These are phyloP conservation scores for Scutellaria minor DNA, from an alignment of 257 asterid species.

Conservation along the genomic window DNA sequence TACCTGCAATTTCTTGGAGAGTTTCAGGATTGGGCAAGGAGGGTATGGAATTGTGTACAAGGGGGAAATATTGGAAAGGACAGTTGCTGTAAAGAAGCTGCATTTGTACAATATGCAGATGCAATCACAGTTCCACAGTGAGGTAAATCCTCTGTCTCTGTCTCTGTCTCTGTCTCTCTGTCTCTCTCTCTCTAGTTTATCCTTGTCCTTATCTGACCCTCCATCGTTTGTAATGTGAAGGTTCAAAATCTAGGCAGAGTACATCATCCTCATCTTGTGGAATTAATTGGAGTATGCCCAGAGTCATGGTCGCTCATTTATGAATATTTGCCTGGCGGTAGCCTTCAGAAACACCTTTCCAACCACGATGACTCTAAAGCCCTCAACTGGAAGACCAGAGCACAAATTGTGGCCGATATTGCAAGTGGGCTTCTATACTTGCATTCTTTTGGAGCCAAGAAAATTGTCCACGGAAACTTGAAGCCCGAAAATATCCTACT, in stretches of 20 bases:
- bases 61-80: slow-evolving; percentile 68
- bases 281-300: slow-evolving; percentile 68
- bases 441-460: slow-evolving; percentile 58
- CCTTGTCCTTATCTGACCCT: neutral
- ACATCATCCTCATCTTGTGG: slow-evolving; percentile 66
- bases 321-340: slow-evolving; percentile 74
- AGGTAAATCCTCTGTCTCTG: slow-evolving; percentile 45
- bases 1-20: slow-evolving; percentile 78
- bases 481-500: slow-evolving; percentile 76
- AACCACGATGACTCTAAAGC: slow-evolving; percentile 42
- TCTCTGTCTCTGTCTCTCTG: neutral
- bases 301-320: slow-evolving; percentile 73
- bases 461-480: slow-evolving; percentile 67
- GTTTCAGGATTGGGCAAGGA: slow-evolving; percentile 73
- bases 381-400: slow-evolving; percentile 75
- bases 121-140: slow-evolving; percentile 57
- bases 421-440: slow-evolving; percentile 68
- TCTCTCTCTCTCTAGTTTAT: neutral
- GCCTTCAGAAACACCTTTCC: slow-evolving; percentile 61
- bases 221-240: slow-evolving; percentile 43
- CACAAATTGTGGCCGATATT: slow-evolving; percentile 60
- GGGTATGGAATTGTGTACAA: slow-evolving; percentile 73
- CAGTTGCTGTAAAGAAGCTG: slow-evolving; percentile 77
- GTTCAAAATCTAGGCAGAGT: slow-evolving; percentile 60
- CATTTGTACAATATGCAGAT: slow-evolving; percentile 53